These are phyloP conservation scores for Fusarium duplospermum DNA, from an alignment of 2,329 filamentous ascomycete genomes.

Conservation along the genomic window DNA sequence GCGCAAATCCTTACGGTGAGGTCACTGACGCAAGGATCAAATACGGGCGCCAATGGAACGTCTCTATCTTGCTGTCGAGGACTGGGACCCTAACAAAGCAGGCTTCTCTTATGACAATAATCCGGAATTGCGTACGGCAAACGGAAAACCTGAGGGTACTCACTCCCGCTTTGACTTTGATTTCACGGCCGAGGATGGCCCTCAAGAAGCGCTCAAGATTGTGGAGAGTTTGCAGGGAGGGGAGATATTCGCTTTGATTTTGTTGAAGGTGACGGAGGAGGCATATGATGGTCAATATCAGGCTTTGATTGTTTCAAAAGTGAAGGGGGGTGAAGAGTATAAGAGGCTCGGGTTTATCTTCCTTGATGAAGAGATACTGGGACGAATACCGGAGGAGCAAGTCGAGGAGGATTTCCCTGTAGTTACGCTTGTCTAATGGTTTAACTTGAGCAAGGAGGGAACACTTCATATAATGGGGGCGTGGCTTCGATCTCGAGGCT, in stretches of 20 bases:
- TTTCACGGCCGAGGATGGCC: not conserved
- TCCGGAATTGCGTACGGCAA: not conserved
- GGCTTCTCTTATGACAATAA: not conserved
- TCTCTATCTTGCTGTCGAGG: not conserved
- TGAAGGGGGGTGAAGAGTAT: not conserved
- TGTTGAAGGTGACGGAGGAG: not conserved
- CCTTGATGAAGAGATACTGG: not conserved
- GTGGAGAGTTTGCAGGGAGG: not conserved
- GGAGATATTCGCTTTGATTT: not conserved
- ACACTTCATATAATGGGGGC: not conserved
- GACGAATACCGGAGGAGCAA: not conserved
- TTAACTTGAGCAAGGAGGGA: not conserved
- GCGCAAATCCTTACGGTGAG: not conserved
- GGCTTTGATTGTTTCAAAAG: not conserved
- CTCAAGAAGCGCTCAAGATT: not conserved
- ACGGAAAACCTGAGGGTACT: not conserved
- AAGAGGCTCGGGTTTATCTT: not conserved
- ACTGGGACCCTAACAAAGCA: not conserved
- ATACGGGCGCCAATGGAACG: not conserved
- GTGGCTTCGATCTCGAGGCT: not conserved
- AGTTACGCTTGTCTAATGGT: not conserved
- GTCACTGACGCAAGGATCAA: not conserved
- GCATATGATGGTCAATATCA: rapidly evolving
- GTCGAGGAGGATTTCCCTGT: not conserved
- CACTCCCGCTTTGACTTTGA: not conserved